Evolutionary conservation across 192 early-diverging fungal species (phyloP), one percentile per base, ranked within the genome.

Genomic region (Rhizoclosmatium sp.): DNA sequence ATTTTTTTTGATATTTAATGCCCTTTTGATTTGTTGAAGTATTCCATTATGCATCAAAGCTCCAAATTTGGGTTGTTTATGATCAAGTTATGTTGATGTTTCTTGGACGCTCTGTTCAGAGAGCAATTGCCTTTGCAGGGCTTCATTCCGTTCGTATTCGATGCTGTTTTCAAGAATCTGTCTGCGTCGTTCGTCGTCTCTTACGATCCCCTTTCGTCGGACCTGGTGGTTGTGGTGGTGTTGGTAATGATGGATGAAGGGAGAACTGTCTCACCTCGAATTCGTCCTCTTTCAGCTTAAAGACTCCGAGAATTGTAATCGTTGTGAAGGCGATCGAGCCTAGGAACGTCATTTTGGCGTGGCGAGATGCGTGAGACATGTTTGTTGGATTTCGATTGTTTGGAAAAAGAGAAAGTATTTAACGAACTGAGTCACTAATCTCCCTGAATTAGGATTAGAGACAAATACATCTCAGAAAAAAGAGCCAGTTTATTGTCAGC

Each of bases 301-400:
- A 71, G 44, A 78, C 77, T 40, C 68, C 69, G 58, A 70, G 5
- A 68, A 78, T 71, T 54, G 65, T 69, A n/a, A 47, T 3, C 21
- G 67, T 62, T n/a, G 77, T 78, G 77, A 78, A 78, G 5, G 46
- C 42, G 49, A 78, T 61, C n/a, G 77, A 78, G 4, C 49, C 77
- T 9, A 47, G 12, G 59, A 78, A 78, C 4, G 69, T 62, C 16
- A 61, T 1, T 61, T 71, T 69, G 47, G 72, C 56, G 4, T 62
- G 7, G 10, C 48, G 41, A 14, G 39, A 44, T n/a, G 72, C 72
- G 46, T 59, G n/a, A 5, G 1, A 9, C 40, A 47, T 40, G 23
- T 19, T 72, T 72, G 21, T 58, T 19, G 47, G 39, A 9, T 14
- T 72, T 9, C 31, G 31, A 31, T 31, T 31, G 31, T 31, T 31